Conservation (phyloP, 345 rosid species). For the Clarkia xantiana region DNA sequence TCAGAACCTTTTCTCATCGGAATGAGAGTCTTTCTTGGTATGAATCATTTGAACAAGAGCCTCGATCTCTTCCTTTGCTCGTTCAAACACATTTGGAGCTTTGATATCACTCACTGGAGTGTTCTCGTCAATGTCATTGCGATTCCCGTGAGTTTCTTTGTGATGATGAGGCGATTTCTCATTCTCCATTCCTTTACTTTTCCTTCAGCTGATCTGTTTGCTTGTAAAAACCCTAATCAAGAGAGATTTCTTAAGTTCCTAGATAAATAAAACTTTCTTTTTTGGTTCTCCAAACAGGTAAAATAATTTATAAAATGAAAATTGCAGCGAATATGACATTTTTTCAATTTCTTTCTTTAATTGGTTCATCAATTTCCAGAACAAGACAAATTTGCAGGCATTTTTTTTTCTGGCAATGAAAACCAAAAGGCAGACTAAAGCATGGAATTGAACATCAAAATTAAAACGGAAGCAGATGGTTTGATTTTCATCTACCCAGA, state of each 20-base stretch:
- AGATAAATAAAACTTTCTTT: too few species aligned
- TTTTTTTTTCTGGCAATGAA: too few species aligned
- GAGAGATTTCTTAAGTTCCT: too few species aligned
- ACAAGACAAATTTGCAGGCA: too few species aligned
- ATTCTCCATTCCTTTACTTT: not conserved
- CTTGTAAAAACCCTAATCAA: not conserved
- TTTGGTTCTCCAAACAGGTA: too few species aligned
- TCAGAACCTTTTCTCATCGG: conserved; percentile 17
- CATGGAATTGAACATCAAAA: too few species aligned
- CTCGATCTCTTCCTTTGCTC: conserved; percentile 55
- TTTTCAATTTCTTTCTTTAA: too few species aligned
- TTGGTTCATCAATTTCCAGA: conserved; percentile 1
- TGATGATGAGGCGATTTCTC: conserved; percentile 6
- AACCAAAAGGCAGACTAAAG: too few species aligned
- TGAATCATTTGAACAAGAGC: conserved; percentile 39
- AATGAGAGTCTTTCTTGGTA: conserved; percentile 14
- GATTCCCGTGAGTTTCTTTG: conserved; percentile 18
- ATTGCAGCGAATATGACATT: too few species aligned
- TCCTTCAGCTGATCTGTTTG: not conserved
- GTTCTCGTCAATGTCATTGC: conserved; percentile 23
- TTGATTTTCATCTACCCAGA: too few species aligned
- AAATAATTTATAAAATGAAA: too few species aligned
- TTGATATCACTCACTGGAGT: conserved; percentile 25
- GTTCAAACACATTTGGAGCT: conserved; percentile 46
- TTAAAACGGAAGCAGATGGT: too few species aligned